Percentiles rank a stretch among this genome's conserved stretches.
These are phyloP conservation scores for Davidsoniella eucalypti DNA, from an alignment of 2,329 filamentous ascomycete genomes.

Conservation along the genomic window DNA sequence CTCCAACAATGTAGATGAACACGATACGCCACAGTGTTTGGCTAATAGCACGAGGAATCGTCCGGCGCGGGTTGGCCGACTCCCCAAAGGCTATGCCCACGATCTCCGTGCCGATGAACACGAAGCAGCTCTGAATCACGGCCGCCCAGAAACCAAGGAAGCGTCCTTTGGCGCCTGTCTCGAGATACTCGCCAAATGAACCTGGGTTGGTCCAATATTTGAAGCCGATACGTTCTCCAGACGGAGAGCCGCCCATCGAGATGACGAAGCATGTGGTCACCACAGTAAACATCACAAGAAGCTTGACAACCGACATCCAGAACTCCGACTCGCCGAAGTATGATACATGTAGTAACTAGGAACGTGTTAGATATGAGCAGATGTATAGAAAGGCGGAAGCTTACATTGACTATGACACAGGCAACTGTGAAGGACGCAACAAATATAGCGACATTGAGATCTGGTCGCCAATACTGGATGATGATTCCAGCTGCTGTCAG, in stretches of 20 bases:
- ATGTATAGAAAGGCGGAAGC: background rate
- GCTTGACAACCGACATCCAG: conserved; percentile 29
- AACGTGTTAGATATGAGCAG: background rate
- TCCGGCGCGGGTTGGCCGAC: conserved; percentile 15
- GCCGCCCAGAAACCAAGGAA: conserved; percentile 26
- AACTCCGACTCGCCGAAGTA: conserved; percentile 32
- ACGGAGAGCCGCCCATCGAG: conserved; percentile 24
- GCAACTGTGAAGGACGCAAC: conserved; percentile 21
- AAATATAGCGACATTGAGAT: conserved; percentile 24
- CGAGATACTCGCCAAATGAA: conserved; percentile 23
- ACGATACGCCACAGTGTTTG: conserved; percentile 17
- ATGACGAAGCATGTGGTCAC: conserved; percentile 24
- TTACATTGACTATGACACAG: conserved; percentile 21
- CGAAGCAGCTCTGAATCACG: conserved; percentile 24
- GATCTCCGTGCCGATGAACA: conserved; percentile 19
- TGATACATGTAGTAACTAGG: conserved; percentile 20
- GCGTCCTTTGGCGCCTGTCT: conserved; percentile 20
- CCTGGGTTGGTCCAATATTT: conserved; percentile 28
- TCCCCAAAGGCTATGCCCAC: conserved; percentile 15
- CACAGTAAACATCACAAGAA: conserved; percentile 25
- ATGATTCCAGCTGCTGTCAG: conserved; percentile 24
- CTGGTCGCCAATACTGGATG: conserved; percentile 21
- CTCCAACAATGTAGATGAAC: conserved; percentile 16
- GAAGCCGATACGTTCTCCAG: conserved; percentile 24
- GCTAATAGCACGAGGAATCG: conserved; percentile 15